Evolutionary conservation across 2,329 filamentous ascomycete genomes (phyloP), one percentile per base, ranked within the genome.

Genomic region (Pezizomycotina sp.): DNA sequence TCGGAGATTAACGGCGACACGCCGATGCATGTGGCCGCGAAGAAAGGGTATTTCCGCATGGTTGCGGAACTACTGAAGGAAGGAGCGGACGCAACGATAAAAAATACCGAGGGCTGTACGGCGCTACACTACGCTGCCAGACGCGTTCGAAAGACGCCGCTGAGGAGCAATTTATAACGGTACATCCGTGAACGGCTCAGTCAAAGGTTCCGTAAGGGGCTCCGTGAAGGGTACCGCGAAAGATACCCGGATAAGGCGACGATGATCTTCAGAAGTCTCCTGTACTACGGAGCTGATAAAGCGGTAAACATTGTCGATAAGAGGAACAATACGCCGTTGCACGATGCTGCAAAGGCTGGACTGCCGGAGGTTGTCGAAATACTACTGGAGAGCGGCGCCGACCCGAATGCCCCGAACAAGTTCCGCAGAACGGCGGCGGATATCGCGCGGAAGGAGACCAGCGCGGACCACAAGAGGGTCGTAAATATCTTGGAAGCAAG

Each of bases 281-380:
- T n/a, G n/a, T n/a, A n/a, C n/a, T n/a, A n/a, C n/a, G n/a, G n/a
- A n/a, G n/a, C n/a, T n/a, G n/a, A n/a, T n/a, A n/a, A n/a, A n/a
- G n/a, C n/a, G n/a, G 22, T 24, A 12, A 12, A 24, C 12, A 24
- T 24, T 24, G 36, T 44, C 9, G 41, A 44, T 27, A 19, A 29
- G n/a, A 31, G 36, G 1, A 37, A 37, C 14, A 44, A 39, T 24
- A 47, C 43, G 3, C 38, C 45, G 4, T 37, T 47, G 9, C 42
- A 47, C 25, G 37, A 36, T 9, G 44, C 44, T 2, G 37, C 44
- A 4, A 38, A 36, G 8, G 37, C 44, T 12, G 44, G 44, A 1
- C 42, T 34, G 21, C 18, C 36, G 8, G 44, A 36, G 13, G 44
- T 41, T 4, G 33, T 45, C 16, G 39, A 38, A 27, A 34, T 45